phyloP scores from a whole-genome alignment of 345 rosid species.

The Citrus maxima region DNA sequence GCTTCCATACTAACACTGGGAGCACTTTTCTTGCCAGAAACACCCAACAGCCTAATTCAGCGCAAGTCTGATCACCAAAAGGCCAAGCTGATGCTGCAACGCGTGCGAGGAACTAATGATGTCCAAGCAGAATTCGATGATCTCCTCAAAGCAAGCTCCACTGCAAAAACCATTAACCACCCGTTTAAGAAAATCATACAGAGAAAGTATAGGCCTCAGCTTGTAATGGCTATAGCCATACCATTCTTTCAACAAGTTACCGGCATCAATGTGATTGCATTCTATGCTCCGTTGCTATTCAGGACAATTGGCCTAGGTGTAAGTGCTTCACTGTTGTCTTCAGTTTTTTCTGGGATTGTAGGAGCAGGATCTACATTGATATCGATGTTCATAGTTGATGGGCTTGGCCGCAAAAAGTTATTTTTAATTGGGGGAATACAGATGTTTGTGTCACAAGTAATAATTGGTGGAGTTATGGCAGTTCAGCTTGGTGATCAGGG shows the following conservation, averaged over 20 bases:
- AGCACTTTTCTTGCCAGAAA: conserved; percentile 39
- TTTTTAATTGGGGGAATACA: conserved; percentile 54
- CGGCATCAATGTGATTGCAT: conserved; percentile 35
- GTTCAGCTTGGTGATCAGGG: conserved; percentile 53
- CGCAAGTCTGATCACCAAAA: conserved; percentile 15
- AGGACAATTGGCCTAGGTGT: conserved; percentile 66
- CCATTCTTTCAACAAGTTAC: conserved; percentile 36
- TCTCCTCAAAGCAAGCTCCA: conserved; percentile 33
- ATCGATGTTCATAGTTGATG: conserved; percentile 64
- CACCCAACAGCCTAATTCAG: conserved; percentile 47
- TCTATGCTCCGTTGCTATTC: conserved; percentile 70
- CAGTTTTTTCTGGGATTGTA: conserved; percentile 47
- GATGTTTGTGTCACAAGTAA: conserved; percentile 56
- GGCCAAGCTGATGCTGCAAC: conserved; percentile 27
- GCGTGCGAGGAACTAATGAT: conserved; percentile 27
- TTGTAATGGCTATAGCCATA: conserved; percentile 33
- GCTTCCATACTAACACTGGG: conserved; percentile 32
- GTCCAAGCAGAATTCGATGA: conserved; percentile 38
- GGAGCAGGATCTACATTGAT: conserved; percentile 36
- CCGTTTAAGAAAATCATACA: conserved; percentile 28
- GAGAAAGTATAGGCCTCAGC: conserved; percentile 37
- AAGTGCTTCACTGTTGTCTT: conserved; percentile 55
- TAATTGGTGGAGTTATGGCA: conserved; percentile 43
- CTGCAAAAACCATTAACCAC: conserved; percentile 22
- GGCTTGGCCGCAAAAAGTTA: conserved; percentile 45